phyloP scores from a whole-genome alignment of 2,329 filamentous ascomycete species.

The Aspergillus sojae region DNA sequence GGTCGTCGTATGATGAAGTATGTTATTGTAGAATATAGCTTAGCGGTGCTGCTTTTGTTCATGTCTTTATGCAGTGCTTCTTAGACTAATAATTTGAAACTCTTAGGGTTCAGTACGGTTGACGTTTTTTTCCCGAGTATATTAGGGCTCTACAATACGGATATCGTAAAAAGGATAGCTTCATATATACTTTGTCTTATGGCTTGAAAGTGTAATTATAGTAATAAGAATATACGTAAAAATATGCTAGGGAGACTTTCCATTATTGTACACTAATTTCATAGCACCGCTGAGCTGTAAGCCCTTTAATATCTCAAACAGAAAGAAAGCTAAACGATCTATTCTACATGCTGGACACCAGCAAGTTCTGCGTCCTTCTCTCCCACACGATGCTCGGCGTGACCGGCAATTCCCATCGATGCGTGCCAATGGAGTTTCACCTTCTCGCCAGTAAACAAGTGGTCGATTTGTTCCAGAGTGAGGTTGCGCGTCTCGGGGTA shows the following conservation, averaged over 20 bases:
- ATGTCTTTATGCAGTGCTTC: too few relatives aligned
- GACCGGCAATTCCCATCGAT: slow-evolving; percentile 29
- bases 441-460: slow-evolving; percentile 38
- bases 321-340: background rate
- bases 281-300: background rate
- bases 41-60: background rate
- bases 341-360: slow-evolving; percentile 28
- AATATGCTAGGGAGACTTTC: background rate
- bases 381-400: slow-evolving; percentile 21
- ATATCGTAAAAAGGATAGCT: background rate
- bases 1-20: background rate
- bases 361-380: slow-evolving; percentile 19
- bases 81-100: too few relatives aligned
- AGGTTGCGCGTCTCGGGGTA: slow-evolving; percentile 39
- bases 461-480: slow-evolving; percentile 40
- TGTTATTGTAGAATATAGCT: background rate
- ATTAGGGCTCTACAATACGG: background rate
- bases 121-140: background rate
- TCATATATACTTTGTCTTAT: too few relatives aligned
- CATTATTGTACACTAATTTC: background rate
- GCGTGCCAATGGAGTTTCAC: slow-evolving; percentile 34
- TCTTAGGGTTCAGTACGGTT: background rate
- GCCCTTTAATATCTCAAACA: background rate
- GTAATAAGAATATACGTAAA: background rate
- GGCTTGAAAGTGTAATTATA: too few relatives aligned